Percentiles rank a stretch among this genome's conserved stretches.
Evolutionary conservation across 768 basidiomycete genomes (phyloP).

Genomic region (Trametes villosa): DNA sequence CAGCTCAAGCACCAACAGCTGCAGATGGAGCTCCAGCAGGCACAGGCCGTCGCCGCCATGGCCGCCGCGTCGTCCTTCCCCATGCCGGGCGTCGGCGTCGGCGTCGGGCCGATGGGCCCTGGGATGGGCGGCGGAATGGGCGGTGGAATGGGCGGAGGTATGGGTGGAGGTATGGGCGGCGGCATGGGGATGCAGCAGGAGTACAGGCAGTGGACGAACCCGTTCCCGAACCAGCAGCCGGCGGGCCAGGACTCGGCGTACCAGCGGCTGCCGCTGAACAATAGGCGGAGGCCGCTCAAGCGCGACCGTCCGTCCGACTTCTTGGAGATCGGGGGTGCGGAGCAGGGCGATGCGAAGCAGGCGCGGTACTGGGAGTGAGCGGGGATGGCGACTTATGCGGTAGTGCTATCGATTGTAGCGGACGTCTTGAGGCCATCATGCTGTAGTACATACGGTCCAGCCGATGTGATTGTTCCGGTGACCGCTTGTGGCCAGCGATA

Average conservation of each 20-base stretch:
- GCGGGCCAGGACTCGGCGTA: constrained; percentile 82
- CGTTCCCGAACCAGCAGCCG: constrained; percentile 66
- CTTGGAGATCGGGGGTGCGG: constrained; percentile 65
- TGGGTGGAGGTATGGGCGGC: constrained; percentile 22
- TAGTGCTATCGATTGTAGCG: no score
- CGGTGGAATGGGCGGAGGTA: constrained; percentile 43
- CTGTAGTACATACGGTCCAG: no score
- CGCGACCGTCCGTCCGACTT: constrained; percentile 86
- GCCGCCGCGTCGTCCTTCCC: constrained; percentile 43
- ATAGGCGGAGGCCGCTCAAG: constrained; percentile 70
- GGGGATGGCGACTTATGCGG: no score
- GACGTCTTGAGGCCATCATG: no score
- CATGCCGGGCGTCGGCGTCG: constrained; percentile 39
- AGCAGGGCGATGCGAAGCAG: constrained; percentile 60
- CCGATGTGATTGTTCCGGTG: no score
- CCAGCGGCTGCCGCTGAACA: constrained; percentile 82
- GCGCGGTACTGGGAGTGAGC: constrained; percentile 77
- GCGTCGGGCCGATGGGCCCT: constrained; percentile 28
- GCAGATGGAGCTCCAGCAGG: constrained; percentile 78
- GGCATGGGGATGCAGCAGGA: constrained; percentile 33
- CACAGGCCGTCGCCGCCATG: constrained; percentile 71
- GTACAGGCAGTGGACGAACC: constrained; percentile 52
- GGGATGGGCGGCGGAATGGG: constrained; percentile 37
- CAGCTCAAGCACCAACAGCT: constrained; percentile 84
- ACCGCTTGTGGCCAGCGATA: no score